Evolutionary conservation across 2,329 filamentous ascomycete species (phyloP), one percentile per base, ranked within the genome.

Genomic region (Fusarium clavum): DNA sequence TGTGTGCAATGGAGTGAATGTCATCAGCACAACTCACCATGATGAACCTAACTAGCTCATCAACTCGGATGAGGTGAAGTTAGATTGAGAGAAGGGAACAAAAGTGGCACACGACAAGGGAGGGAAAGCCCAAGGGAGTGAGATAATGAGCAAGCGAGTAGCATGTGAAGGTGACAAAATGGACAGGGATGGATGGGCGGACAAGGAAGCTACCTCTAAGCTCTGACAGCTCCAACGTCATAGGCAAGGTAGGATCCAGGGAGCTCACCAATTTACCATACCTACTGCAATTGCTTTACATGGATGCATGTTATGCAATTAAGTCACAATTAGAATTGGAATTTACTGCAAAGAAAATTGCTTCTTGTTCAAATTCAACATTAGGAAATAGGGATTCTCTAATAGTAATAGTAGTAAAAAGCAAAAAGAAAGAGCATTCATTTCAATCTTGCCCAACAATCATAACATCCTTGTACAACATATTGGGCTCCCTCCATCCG

Each of bases 81-180:
- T 38, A 41, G 47, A 61, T 63, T 44, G 24, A 58, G 55, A 63
- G 48, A 62, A 58, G 51, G 18, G 48, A 56, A 40, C 32, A 14
- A 52, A 16, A 52, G 24, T 52, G 32, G 49, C 13, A 53, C 34
- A 38, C 48, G 24, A 43, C 18, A 61, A 61, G 59, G 57, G 59
- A 61, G 57, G 43, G 47, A 44, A 45, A 12, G 49, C 52, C 53
- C 43, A 59, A 61, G 51, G 45, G 40, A 51, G 49, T 54, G 44
- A 59, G 22, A 53, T 32, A 30, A 34, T 51, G n/a, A 51, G 20
- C 34, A 32, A 51, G 32, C 32, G 32, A 52, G 49, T 57, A 60
- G 67, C 73, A 75, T 75, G 73, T 75, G 71, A 75, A 72, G 48
- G 30, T 29, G 57, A 43, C 56, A 55, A 38, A 30, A 34, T 52